Base-by-base conservation (phyloP, 2,329 filamentous ascomycete species). In the Seiridium unicorne region DNA sequence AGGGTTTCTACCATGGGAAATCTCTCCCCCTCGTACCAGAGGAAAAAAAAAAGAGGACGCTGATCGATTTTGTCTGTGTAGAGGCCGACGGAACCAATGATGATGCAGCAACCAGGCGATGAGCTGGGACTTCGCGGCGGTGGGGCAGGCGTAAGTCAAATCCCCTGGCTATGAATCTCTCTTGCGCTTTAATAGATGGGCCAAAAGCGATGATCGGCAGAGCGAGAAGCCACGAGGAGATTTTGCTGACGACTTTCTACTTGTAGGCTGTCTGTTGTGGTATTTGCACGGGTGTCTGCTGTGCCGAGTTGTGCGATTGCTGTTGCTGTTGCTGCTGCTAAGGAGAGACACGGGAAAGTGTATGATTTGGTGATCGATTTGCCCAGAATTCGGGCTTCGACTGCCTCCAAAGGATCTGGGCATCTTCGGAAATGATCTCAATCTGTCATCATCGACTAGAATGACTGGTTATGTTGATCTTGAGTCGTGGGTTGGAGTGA, bases 291-390 rank as follows among this genome's bases (percentile, higher is more conserved):
- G 55, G 55, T 4, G 13, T 51, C 35, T 58, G 55, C 35, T 58
- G 55, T 51, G 44, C 46, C 26, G 55, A 58, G 26, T n/a, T 34
- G 8, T 57, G 54, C 31, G 55, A 40, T 48, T 58, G 55, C 35
- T 58, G 55, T 34, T 46, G 44, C 8, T 58, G 55, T 34, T 58
- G 55, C 36, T 58, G 55, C 32, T 58, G 44, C 8, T 51, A 18
- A 44, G 47, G 38, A 42, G 38, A 26, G 18, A 26, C 18, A 26
- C 18, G 18, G 18, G 18, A 26, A 26, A 26, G 18, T 26, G 18
- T 26, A 26, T 26, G 18, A 26, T 26, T 26, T 26, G 18, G 18
- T 26, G 18, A 26, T 26, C 18, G 18, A 26, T 26, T 26, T 26
- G 18, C 18, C 18, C 18, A 26, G 18, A 26, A 26, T 26, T 26